Base-by-base conservation (phyloP, 2,329 filamentous ascomycete species). In the Thermochaetoides dissita region DNA sequence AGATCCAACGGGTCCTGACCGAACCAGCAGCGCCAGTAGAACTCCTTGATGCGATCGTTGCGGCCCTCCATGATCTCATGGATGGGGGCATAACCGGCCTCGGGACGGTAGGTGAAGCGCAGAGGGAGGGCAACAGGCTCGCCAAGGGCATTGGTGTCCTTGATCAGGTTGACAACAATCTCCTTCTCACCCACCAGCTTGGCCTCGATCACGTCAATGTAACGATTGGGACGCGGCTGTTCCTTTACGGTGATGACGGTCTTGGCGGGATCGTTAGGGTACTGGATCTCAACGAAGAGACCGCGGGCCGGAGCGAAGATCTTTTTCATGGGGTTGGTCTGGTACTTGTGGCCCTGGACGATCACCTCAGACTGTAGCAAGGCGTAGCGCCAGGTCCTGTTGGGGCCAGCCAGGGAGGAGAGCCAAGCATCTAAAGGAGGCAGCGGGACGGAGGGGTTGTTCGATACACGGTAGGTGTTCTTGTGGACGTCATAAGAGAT, bases 11-110 rank as follows among this genome's bases (percentile, higher is more conserved):
- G 64, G 56, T 94, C 88, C 46, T 88, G 74, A 35, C 87, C 91
- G 55, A 98, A 98, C 91, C 91, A 98, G 51, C 93, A 81, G 53
- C 81, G 80, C 79, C 94, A 98, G 72, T 98, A 98, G 62, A 98
- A 98, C 63, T 94, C 85, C 71, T 98, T 98, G 71, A 98, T 96
- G 50, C 86, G 84, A 59, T 98, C 89, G 59, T 98, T 98, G 57
- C 91, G 86, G 42, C 77, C 82, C 32, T 87, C 76, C 91, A 98
- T 98, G 49, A 96, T 83, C 63, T 98, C 91, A 47, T 82, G 82
- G 52, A 98, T 94, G 11, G 91, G 91, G n/a, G 93, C 89, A 59
- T 95, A 98, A 30, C 91, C 91, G 43, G 86, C 82, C 63, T 96
- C 89, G 2, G 91, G 91, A 59, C 88, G 84, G 65, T 98, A 98